Evolutionary conservation across 495 filamentous ascomycete species (phyloP).

Genomic region (Tuber aestivum): DNA sequence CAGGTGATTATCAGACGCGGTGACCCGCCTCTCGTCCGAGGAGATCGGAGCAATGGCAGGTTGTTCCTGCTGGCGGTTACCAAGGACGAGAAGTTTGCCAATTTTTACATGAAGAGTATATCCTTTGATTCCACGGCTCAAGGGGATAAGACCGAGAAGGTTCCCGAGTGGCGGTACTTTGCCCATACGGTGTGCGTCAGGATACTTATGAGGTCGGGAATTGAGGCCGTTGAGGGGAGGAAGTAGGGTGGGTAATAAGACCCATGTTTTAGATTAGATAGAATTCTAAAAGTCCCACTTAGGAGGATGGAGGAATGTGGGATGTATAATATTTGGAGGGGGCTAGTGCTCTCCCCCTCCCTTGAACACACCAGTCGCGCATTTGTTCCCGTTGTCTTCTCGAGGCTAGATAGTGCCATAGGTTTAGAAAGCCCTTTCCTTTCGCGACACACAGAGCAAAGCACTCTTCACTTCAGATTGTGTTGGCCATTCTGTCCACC

Average conservation of each 20-base stretch:
- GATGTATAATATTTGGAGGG: not conserved
- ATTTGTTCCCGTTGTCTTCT: not conserved
- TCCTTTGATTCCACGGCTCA: constrained; percentile 50
- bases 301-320: not conserved
- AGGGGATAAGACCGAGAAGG: constrained; percentile 38
- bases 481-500: too few relatives aligned
- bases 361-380: not conserved
- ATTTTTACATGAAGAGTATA: constrained; percentile 60
- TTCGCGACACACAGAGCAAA: not conserved
- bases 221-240: not conserved
- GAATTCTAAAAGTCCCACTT: not conserved
- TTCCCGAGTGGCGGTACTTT: not conserved
- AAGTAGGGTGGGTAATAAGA: not conserved
- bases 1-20: constrained; percentile 55
- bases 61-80: constrained; percentile 67
- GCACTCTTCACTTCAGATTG: not conserved
- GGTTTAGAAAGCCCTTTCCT: not conserved
- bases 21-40: constrained; percentile 56
- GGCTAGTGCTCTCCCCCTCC: not conserved
- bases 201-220: not conserved
- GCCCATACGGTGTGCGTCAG: not conserved
- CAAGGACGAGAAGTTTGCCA: constrained; percentile 53
- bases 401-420: not conserved
- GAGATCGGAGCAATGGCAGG: constrained; percentile 58
- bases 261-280: not conserved